phyloP scores from a whole-genome alignment of 225 moss, liverwort and hornwort species.

The Anthoceros angustus region DNA sequence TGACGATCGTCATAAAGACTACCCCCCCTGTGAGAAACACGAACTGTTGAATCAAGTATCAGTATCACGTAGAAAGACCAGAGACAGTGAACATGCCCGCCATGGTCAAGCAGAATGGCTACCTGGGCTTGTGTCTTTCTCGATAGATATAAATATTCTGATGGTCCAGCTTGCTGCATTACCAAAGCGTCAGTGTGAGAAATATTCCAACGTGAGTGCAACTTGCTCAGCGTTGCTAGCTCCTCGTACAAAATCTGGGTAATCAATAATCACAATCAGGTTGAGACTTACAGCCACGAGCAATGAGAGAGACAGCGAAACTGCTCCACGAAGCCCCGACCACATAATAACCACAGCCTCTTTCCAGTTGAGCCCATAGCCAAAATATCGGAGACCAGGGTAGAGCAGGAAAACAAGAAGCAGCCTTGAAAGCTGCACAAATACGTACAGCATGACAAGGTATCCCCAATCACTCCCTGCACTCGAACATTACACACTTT shows the following conservation, averaged over 20 bases:
- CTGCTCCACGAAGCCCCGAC: slow-evolving; percentile 95
- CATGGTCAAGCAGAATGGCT: background rate
- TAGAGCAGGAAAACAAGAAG: slow-evolving; percentile 46
- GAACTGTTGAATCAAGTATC: slow-evolving; percentile 46
- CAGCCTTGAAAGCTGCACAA: slow-evolving; percentile 72
- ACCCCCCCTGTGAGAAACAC: slow-evolving; percentile 97
- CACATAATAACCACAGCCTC: slow-evolving; percentile 62
- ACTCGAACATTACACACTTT: background rate
- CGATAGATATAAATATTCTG: background rate
- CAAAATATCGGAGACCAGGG: slow-evolving; percentile 68
- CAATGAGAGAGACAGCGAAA: slow-evolving; percentile 73
- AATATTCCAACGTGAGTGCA: background rate
- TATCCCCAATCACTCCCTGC: slow-evolving; percentile 83
- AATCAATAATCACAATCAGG: background rate
- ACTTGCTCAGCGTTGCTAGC: no score
- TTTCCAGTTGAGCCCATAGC: slow-evolving; percentile 87
- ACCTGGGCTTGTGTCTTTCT: slow-evolving; percentile 4
- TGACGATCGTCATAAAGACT: slow-evolving; percentile 74
- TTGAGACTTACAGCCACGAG: slow-evolving; percentile 57
- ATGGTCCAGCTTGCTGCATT: background rate
- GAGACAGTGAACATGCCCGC: background rate
- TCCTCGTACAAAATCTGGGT: background rate
- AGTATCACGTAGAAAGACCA: background rate
- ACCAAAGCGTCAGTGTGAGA: background rate
- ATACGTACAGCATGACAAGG: slow-evolving; percentile 60